A percentile compares a stretch with the other conserved stretches of the same genome.
phyloP scores from a whole-genome alignment of 768 basidiomycete genomes.

The Solioccasus polychromus region DNA sequence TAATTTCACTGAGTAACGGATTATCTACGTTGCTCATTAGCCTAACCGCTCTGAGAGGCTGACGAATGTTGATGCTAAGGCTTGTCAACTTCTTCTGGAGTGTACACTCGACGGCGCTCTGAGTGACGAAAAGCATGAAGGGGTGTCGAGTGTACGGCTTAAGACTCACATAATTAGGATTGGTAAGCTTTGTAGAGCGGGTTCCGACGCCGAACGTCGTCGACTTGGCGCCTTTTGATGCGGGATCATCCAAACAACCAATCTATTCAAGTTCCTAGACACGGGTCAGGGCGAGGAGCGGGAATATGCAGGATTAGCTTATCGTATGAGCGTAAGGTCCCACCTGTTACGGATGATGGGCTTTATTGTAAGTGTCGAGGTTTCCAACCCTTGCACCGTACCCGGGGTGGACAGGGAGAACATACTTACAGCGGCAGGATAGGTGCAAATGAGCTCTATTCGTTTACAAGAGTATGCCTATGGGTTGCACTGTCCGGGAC shows the following conservation, averaged over 20 bases:
- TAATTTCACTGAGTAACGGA: conserved; percentile 34
- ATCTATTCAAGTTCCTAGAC: conserved; percentile 44
- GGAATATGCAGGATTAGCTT: no score
- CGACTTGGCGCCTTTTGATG: conserved; percentile 37
- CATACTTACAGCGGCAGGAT: no score
- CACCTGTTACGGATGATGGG: no score
- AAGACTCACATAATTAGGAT: conserved; percentile 34
- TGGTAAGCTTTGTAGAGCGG: conserved; percentile 27
- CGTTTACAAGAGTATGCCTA: no score
- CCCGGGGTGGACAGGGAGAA: no score
- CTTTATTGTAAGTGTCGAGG: no score
- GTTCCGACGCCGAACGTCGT: conserved; percentile 27
- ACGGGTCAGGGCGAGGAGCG: conserved; percentile 30
- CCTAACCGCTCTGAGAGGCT: conserved; percentile 40
- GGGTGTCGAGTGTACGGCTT: conserved; percentile 42
- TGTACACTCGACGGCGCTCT: conserved; percentile 41
- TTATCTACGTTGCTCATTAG: conserved; percentile 32
- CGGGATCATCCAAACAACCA: conserved; percentile 37
- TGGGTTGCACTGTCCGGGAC: no score
- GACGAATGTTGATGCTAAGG: conserved; percentile 31
- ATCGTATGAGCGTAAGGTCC: no score
- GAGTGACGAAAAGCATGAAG: conserved; percentile 41
- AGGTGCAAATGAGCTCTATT: no score
- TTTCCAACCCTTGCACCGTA: no score
- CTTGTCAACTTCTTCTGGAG: conserved; percentile 35